Base-by-base conservation (phyloP, 129 eudicot genomes). In the Cynara cardunculus region DNA sequence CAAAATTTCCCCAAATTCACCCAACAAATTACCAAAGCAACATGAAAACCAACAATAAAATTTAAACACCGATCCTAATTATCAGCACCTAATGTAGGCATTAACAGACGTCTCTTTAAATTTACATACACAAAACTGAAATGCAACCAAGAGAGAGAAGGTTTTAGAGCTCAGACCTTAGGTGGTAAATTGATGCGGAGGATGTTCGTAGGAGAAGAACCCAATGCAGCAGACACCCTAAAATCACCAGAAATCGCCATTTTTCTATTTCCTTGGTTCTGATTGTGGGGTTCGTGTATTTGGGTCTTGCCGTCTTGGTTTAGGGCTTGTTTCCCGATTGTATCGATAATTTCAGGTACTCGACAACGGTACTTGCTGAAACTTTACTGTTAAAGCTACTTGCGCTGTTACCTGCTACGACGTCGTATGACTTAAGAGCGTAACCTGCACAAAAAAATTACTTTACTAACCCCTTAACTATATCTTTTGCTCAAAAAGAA, bases 221-320 rank as follows among this genome's bases (percentile, higher is more conserved):
- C 77, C 9, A 91, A 71, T 26, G 97, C 83, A n/a, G 98, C 92
- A 69, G 92, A 87, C 3, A 93, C 90, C 68, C 97, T 86, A 13
- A 89, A 84, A 85, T 91, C 96, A 66, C 94, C 91, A 3, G 90
- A 78, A 69, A 93, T 86, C 84, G 97, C 91, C 98, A 93, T 90
- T 78, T 41, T 24, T 28, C n/a, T 9, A 26, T 28, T 56, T 76
- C 56, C 35, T 21, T 44, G 25, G 62, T 5, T 65, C n/a, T n/a
- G 65, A 35, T 81, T 61, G 82, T 41, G 85, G 76, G 66, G 32
- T 86, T 83, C 69, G 67, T 28, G 73, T 13, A 1, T 26, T 76
- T 69, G 72, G 46, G n/a, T n/a, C n/a, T n/a, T n/a, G n/a, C n/a
- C n/a, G n/a, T 70, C 67, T 76, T 80, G 66, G 64, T 14, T 53